Evolutionary conservation across 805 yeast species (phyloP).

Genomic region (Metschnikowia peoriensis): DNA sequence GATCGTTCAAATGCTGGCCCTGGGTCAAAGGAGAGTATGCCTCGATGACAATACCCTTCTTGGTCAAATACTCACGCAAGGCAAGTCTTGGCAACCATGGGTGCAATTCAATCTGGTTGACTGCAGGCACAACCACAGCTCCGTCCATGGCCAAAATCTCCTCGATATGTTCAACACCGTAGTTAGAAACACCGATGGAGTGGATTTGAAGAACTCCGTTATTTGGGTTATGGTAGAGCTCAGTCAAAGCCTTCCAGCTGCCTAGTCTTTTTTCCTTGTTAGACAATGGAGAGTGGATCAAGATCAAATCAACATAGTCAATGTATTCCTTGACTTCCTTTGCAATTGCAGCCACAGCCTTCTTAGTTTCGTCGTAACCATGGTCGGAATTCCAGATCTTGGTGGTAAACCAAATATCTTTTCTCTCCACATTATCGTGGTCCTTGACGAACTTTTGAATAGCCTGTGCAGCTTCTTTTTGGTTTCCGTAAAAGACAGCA

Average conservation of each 20-base stretch:
- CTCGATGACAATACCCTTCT: slow-evolving; percentile 58
- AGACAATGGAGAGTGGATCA: slow-evolving; percentile 53
- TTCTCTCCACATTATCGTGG: slow-evolving; percentile 27
- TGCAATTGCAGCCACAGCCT: slow-evolving; percentile 59
- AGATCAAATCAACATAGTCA: slow-evolving; percentile 40
- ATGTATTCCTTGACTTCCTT: slow-evolving; percentile 24
- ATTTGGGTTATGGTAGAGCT: slow-evolving; percentile 47
- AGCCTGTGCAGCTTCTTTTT: slow-evolving; percentile 58
- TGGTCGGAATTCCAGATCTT: slow-evolving; percentile 30
- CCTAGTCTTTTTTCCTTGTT: slow-evolving; percentile 47
- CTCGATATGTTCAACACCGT: slow-evolving; percentile 56
- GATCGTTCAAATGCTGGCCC: slow-evolving; percentile 57
- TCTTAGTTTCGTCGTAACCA: slow-evolving; percentile 51
- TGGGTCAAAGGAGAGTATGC: slow-evolving; percentile 80
- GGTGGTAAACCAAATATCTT: slow-evolving; percentile 38
- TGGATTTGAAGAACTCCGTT: slow-evolving; percentile 57
- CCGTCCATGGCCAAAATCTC: slow-evolving; percentile 59
- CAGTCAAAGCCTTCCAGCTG: slow-evolving; percentile 74
- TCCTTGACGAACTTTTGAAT: slow-evolving; percentile 51
- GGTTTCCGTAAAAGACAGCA: slow-evolving; percentile 69
- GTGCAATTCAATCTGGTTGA: slow-evolving; percentile 79
- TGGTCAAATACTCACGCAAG: slow-evolving; percentile 57
- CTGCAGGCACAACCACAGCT: slow-evolving; percentile 52
- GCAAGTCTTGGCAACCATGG: slow-evolving; percentile 77
- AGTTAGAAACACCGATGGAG: slow-evolving; percentile 79